Conservation (phyloP, 192 early-diverging fungal genomes). For the Podila epigama region DNA sequence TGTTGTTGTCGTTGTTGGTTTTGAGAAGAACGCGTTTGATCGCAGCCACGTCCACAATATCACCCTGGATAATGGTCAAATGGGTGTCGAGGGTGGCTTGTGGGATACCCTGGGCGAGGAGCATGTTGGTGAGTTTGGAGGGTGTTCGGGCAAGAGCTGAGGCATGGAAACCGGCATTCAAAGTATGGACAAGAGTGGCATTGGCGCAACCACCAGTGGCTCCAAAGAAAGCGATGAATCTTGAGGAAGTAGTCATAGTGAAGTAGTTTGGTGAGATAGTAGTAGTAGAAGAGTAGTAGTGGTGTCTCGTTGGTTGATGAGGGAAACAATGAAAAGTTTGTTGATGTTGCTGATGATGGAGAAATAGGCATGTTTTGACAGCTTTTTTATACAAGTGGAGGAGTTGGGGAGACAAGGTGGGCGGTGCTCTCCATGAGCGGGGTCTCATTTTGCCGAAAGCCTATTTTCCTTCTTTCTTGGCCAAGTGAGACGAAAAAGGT, state of each 20-base stretch:
- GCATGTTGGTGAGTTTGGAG: constrained; percentile 34
- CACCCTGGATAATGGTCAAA: constrained; percentile 29
- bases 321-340: no score
- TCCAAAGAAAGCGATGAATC: constrained; percentile 42
- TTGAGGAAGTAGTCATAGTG: not conserved
- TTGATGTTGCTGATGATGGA: no score
- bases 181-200: constrained; percentile 23
- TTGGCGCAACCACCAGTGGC: constrained; percentile 45
- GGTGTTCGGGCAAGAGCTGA: constrained; percentile 39
- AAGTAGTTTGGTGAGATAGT: no score
- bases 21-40: constrained; percentile 28
- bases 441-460: no score
- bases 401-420: no score
- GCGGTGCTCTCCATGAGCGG: no score
- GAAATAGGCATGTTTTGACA: no score
- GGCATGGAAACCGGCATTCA: constrained; percentile 26
- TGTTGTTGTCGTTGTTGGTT: not conserved
- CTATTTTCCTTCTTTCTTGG: no score
- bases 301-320: no score
- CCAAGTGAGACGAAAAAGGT: no score
- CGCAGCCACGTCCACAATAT: constrained; percentile 14
- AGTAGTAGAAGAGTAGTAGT: no score
- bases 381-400: no score
- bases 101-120: constrained; percentile 21
- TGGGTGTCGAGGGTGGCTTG: constrained; percentile 19